Percentiles rank a stretch among this genome's conserved stretches.
phyloP scores from a whole-genome alignment of 768 basidiomycete species.

The Phaeotremella skinneri region DNA sequence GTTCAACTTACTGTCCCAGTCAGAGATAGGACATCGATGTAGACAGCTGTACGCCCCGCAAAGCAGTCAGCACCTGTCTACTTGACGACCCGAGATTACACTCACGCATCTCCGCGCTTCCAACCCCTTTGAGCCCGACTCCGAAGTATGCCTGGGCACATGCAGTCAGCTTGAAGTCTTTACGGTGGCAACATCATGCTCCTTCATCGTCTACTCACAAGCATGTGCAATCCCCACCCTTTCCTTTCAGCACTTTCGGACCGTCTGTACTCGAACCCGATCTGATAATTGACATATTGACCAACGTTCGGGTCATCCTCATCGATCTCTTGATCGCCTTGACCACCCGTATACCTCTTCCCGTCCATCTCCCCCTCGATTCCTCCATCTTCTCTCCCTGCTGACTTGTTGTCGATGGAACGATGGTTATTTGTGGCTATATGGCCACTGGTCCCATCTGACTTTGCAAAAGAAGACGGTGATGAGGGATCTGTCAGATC shows the following conservation, averaged over 20 bases:
- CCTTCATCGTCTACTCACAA: slow-evolving; percentile 22
- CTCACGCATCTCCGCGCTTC: slow-evolving; percentile 45
- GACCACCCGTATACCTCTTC: slow-evolving; percentile 16
- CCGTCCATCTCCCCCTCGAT: slow-evolving; percentile 19
- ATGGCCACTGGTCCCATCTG: too few relatives aligned
- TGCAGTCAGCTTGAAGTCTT: slow-evolving; percentile 7
- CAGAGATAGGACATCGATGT: slow-evolving; percentile 49
- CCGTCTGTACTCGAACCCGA: slow-evolving; percentile 47
- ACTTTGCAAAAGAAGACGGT: too few relatives aligned
- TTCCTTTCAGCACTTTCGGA: slow-evolving; percentile 25
- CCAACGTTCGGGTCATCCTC: slow-evolving; percentile 42
- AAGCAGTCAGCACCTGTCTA: slow-evolving; percentile 5
- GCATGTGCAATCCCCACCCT: slow-evolving; percentile 44
- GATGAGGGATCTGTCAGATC: not conserved
- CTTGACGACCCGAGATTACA: not conserved
- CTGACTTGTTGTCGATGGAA: too few relatives aligned
- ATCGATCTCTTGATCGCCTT: slow-evolving; percentile 22
- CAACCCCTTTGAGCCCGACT: slow-evolving; percentile 49
- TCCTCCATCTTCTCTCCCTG: not conserved
- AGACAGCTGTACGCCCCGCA: slow-evolving; percentile 44
- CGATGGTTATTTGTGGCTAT: too few relatives aligned
- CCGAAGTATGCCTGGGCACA: slow-evolving; percentile 45
- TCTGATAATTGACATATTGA: slow-evolving; percentile 49
- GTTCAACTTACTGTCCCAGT: slow-evolving; percentile 43
- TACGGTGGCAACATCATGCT: not conserved